Evolutionary conservation across 2,329 filamentous ascomycete species (phyloP), one percentile per base, ranked within the genome.

Genomic region (Talaromyces sp.): DNA sequence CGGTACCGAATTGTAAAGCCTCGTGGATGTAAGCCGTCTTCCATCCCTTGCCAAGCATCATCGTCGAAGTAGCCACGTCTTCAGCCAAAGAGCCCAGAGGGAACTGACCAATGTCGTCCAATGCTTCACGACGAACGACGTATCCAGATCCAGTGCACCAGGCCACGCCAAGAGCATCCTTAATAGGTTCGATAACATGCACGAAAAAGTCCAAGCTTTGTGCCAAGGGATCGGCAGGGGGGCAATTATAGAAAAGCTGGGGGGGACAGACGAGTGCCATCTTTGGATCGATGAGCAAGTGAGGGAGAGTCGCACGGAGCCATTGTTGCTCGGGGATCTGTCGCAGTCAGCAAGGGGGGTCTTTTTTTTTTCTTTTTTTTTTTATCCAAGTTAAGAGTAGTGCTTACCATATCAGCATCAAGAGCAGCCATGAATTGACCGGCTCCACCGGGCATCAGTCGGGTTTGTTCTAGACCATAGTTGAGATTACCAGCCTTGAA

Each of bases 401-500:
- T 21, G 58, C 64, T 67, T 66, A 72, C 71, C 86, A 89, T 88
- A 69, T 89, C 86, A 21, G 86, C 86, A 69, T 89, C 86, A 37
- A 89, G 75, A 42, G 83, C 83, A n/a, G 85, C 86, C 70, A 88
- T 83, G 71, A 80, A 87, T 67, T 83, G 78, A 44, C 79, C 78
- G n/a, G 82, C 77, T 25, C 84, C 84, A 18, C 83, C 83, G 1
- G 83, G 82, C 35, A 86, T 73, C n/a, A 73, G 69, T 16, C 77
- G 76, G 4, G 81, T 77, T 61, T 80, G 77, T 16, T 84, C 81
- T 21, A 85, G 72, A 37, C 83, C 86, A 62, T 84, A 83, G 73
- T 87, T 88, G 59, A 88, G 75, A 69, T 88, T 88, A 58, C 86
- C 85, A 1, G 86, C 84, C 76, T 88, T 88, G 78, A 85, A 87